Evolutionary conservation across 805 yeast species (phyloP).

Genomic region (Yarrowia keelungensis): DNA sequence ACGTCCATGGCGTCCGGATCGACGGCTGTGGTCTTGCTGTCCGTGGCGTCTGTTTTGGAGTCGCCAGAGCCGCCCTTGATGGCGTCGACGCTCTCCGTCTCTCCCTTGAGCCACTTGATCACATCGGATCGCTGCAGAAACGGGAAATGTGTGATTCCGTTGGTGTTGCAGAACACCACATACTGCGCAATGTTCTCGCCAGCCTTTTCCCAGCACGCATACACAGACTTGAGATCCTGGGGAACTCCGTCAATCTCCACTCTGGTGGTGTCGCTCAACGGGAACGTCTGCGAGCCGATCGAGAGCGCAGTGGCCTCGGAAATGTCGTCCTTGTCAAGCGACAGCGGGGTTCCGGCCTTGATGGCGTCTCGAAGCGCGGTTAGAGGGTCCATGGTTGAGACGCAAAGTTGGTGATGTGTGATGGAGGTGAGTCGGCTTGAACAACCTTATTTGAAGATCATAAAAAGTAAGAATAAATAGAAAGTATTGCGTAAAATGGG

Average conservation of each 20-base stretch:
- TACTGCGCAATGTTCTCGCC: conserved; percentile 83
- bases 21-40: not conserved
- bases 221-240: conserved; percentile 60
- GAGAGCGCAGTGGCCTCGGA: conserved; percentile 38
- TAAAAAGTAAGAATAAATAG: too few relatives aligned
- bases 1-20: conserved; percentile 38
- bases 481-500: conserved; percentile 41
- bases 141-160: conserved; percentile 71
- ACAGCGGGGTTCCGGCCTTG: conserved; percentile 44
- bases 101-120: conserved; percentile 79
- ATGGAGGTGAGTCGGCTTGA: conserved; percentile 51
- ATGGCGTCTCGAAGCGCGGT: conserved; percentile 49
- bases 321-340: conserved; percentile 44
- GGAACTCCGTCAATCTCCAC: conserved; percentile 31
- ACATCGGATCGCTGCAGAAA: conserved; percentile 87
- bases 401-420: conserved; percentile 26
- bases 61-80: conserved; percentile 41
- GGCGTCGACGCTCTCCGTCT: conserved; percentile 44
- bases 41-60: not conserved
- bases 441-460: conserved; percentile 54
- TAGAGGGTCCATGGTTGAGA: conserved; percentile 46
- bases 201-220: conserved; percentile 79
- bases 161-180: conserved; percentile 70
- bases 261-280: conserved; percentile 14
- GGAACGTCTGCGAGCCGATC: conserved; percentile 16